A percentile compares a stretch with the other conserved stretches of the same genome.
These are phyloP conservation scores for Cladophialophora carrionii DNA, from an alignment of 2,329 filamentous ascomycete species.

Conservation along the genomic window DNA sequence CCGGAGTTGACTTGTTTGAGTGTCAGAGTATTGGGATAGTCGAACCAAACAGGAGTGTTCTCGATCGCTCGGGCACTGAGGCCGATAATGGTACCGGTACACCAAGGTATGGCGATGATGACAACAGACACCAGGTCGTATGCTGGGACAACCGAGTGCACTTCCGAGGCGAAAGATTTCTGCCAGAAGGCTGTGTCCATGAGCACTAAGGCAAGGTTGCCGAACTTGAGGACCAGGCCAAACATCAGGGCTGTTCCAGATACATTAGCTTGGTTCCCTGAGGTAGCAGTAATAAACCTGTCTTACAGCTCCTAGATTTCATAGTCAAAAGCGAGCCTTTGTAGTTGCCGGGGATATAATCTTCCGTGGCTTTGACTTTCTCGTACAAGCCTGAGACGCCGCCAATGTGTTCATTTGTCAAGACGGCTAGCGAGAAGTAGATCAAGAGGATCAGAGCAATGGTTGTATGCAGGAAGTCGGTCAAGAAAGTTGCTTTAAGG, in stretches of 20 bases:
- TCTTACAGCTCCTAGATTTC: constrained; percentile 49
- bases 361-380: constrained; percentile 51
- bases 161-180: constrained; percentile 56
- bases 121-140: constrained; percentile 53
- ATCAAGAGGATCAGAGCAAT: constrained; percentile 55
- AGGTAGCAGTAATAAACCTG: constrained; percentile 33
- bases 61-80: constrained; percentile 52
- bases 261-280: background rate
- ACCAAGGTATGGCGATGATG: constrained; percentile 55
- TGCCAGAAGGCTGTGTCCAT: constrained; percentile 61
- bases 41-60: constrained; percentile 52
- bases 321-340: constrained; percentile 54
- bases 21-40: constrained; percentile 50
- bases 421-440: constrained; percentile 36
- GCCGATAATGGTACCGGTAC: constrained; percentile 53
- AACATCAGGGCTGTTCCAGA: constrained; percentile 38
- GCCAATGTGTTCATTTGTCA: constrained; percentile 26
- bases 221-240: constrained; percentile 54
- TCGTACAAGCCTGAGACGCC: constrained; percentile 21
- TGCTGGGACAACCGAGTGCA: constrained; percentile 53
- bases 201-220: constrained; percentile 55
- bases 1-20: constrained; percentile 49
- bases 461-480: constrained; percentile 55
- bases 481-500: constrained; percentile 56
- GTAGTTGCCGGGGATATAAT: constrained; percentile 53